A percentile compares a stretch with the other conserved stretches of the same genome.
These are phyloP conservation scores for Crucibulum laeve DNA, from an alignment of 768 basidiomycete species.

Conservation along the genomic window DNA sequence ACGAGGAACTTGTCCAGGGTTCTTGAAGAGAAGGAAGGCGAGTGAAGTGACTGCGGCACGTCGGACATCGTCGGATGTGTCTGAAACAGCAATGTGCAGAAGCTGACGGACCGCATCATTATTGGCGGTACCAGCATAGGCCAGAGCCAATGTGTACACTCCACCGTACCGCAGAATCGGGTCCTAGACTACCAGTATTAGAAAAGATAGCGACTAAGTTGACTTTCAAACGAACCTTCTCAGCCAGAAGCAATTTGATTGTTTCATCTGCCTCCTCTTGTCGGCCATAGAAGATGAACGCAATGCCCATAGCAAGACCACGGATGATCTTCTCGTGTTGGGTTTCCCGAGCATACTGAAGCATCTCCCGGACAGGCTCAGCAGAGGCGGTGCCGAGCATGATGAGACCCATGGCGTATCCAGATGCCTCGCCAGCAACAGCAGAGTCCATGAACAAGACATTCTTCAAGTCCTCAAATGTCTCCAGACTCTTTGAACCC, in stretches of 20 bases:
- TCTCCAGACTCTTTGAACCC: constrained; percentile 84
- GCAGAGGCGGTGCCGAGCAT: constrained; percentile 93
- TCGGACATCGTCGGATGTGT: constrained; percentile 96
- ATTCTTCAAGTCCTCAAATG: constrained; percentile 89
- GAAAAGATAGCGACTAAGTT: background rate
- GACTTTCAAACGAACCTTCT: constrained; percentile 60
- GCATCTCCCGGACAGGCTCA: constrained; percentile 87
- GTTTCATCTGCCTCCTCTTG: constrained; percentile 91
- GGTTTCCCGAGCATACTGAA: constrained; percentile 93
- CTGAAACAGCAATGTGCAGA: constrained; percentile 95
- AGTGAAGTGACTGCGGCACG: constrained; percentile 94
- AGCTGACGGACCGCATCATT: constrained; percentile 90
- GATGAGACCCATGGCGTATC: constrained; percentile 96
- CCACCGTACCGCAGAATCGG: constrained; percentile 96
- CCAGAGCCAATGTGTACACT: constrained; percentile 93
- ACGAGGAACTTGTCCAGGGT: constrained; percentile 91
- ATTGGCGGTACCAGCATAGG: constrained; percentile 94
- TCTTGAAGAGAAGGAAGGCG: constrained; percentile 96
- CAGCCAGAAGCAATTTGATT: constrained; percentile 70
- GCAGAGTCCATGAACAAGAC: constrained; percentile 92
- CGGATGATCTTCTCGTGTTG: constrained; percentile 99
- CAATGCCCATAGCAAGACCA: constrained; percentile 87
- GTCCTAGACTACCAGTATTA: constrained; percentile 50
- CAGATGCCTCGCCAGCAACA: constrained; percentile 92
- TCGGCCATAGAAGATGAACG: constrained; percentile 88